These are phyloP conservation scores for Nyctanthes arbortristis DNA, from an alignment of 257 asterid species.

Conservation along the genomic window DNA sequence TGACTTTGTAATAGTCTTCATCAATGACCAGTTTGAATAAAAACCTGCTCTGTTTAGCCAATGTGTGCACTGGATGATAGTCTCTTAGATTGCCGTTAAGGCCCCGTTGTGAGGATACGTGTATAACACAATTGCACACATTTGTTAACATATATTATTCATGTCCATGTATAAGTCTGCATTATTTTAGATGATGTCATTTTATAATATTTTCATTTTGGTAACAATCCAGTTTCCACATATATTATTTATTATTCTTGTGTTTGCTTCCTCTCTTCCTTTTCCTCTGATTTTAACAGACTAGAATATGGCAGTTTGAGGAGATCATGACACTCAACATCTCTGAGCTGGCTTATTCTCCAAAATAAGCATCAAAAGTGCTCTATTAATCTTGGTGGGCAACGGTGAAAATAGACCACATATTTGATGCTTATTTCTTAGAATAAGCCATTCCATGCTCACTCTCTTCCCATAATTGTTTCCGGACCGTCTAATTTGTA, in stretches of 20 bases:
- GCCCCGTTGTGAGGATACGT: neutral
- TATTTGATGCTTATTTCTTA: no score
- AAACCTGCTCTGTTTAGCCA: neutral
- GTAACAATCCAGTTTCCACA: constrained; percentile 4
- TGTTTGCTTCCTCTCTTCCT: neutral
- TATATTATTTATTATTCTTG: neutral
- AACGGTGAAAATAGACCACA: no score
- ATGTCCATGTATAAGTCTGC: neutral
- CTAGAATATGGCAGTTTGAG: neutral
- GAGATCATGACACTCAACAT: no score
- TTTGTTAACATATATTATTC: neutral
- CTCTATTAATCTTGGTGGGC: no score
- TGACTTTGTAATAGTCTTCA: neutral
- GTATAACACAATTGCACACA: neutral
- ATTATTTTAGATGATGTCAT: neutral
- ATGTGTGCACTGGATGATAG: neutral
- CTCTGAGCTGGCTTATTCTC: no score
- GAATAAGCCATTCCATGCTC: no score
- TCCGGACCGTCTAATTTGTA: neutral
- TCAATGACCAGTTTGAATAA: neutral
- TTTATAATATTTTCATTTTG: constrained; percentile 7
- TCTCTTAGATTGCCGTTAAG: neutral
- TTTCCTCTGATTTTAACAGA: neutral
- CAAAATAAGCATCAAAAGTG: no score
- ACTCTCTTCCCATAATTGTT: neutral